Base-by-base conservation (phyloP, 345 rosid species). In the Pseudoturritis turrita region DNA sequence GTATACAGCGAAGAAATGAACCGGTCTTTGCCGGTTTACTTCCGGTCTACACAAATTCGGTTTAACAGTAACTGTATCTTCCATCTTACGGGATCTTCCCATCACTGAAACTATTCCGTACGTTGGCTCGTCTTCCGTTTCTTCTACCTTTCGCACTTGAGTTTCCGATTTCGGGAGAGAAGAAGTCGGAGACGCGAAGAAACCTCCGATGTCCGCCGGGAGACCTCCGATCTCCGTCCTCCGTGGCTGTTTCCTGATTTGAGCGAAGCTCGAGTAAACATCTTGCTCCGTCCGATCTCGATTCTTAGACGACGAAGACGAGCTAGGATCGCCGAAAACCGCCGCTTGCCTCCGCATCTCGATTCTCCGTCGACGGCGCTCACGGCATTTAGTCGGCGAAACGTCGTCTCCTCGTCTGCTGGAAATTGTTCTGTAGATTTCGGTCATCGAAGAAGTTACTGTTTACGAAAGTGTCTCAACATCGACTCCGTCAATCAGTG, bases 1-100 rank as follows among this genome's bases (percentile, higher is more conserved):
- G 74, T 76, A 92, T 9, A 92, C 91, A 37, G 78, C 93, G 66
- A 89, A 88, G 87, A 81, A 88, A 81, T 92, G 96, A 69, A 87
- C 81, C 23, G 98, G 87, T 10, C 17, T 62, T 46, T 47, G 0
- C 36, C 65, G 52, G 79, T 71, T 80, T 22, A 87, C 7, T 46
- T 72, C 86, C 64, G 89, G 88, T 65, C 13, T 13, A 78, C 88
- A 82, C 1, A 91, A 71, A 45, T 50, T 79, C 8, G 85, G 80
- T 29, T 55, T 66, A 6, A 77, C 83, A 19, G 73, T 75, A 41
- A 86, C 74, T 26, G 83, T 54, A 22, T 89, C 93, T 58, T 91
- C 96, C 96, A 87, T 87, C 18, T 78, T 87, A 46, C 89, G 78
- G 3, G 85, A 68, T 65, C 85, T 83, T 40, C 93, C 96, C 6